Conservation (phyloP, 352 stramenopile species). For the Blastocystis sp. region DNA sequence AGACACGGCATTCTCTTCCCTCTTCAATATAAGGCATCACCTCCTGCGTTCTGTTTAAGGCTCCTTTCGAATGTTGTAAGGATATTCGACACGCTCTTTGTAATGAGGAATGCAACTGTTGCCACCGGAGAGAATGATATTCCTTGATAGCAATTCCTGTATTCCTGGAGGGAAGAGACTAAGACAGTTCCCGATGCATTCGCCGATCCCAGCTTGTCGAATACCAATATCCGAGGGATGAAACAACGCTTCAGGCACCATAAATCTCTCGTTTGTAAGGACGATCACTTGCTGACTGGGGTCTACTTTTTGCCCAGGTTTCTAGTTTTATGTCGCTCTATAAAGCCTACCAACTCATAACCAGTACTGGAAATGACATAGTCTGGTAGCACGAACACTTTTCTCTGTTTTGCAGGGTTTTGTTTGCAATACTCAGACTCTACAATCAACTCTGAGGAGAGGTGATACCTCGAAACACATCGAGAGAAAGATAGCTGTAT, state of each 20-base stretch:
- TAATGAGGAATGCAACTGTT: not conserved
- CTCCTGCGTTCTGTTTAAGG: not conserved
- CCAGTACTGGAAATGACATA: constrained; percentile 32
- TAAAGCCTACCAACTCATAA: not conserved
- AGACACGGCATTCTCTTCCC: not conserved
- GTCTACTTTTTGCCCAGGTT: not conserved
- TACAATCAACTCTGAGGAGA: not conserved
- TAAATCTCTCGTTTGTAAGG: constrained; percentile 28
- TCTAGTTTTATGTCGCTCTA: not conserved
- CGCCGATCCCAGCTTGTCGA: constrained; percentile 21
- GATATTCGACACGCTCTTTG: constrained; percentile 41
- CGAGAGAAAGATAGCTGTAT: constrained; percentile 18
- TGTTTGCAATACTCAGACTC: not conserved
- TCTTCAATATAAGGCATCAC: not conserved
- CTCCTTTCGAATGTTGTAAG: not conserved
- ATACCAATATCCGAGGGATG: constrained; percentile 48
- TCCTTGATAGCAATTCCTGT: not conserved
- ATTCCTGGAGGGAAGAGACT: not conserved
- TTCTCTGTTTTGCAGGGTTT: not conserved
- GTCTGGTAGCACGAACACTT: constrained; percentile 30
- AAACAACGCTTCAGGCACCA: constrained; percentile 49
- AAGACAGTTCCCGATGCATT: not conserved
- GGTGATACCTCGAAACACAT: not conserved
- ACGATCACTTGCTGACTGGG: constrained; percentile 14
- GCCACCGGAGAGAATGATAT: not conserved